Evolutionary conservation across 495 filamentous ascomycete genomes (phyloP).

Genomic region (Aspergillus baeticus): DNA sequence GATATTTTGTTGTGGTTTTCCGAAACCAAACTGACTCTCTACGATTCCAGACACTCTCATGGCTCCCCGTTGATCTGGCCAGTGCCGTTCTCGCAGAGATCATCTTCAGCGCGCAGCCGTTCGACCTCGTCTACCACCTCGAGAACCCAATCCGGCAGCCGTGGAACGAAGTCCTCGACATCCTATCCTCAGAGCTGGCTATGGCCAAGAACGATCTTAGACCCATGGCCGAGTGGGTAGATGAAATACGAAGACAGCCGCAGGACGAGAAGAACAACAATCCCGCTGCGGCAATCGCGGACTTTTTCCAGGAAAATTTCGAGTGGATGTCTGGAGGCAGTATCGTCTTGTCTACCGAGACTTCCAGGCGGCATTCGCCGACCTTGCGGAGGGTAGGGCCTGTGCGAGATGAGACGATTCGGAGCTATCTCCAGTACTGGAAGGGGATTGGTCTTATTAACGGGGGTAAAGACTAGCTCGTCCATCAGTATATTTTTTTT

Average conservation of each 20-base stretch:
- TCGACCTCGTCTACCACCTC: conserved; percentile 52
- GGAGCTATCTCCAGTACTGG: conserved; percentile 43
- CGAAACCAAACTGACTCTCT: too few species aligned
- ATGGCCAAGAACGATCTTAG: conserved; percentile 33
- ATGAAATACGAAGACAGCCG: conserved; percentile 29
- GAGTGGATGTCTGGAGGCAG: conserved; percentile 53
- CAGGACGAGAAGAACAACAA: conserved; percentile 33
- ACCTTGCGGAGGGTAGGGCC: conserved; percentile 33
- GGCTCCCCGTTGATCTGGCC: conserved; percentile 48
- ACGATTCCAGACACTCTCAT: conserved; percentile 24
- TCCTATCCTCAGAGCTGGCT: conserved; percentile 38
- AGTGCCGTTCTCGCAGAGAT: conserved; percentile 39
- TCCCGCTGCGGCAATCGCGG: conserved; percentile 40
- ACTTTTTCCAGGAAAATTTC: conserved; percentile 52
- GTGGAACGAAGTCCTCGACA: conserved; percentile 39
- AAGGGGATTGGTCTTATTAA: conserved; percentile 15
- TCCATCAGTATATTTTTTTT: too few species aligned
- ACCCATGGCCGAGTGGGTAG: conserved; percentile 44
- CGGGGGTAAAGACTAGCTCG: too few species aligned
- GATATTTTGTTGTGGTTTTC: too few species aligned
- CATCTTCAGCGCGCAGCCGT: conserved; percentile 15
- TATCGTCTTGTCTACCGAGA: conserved; percentile 41
- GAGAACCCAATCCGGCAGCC: conserved; percentile 52
- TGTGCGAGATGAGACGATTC: conserved; percentile 36
- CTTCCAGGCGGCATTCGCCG: conserved; percentile 41